Evolutionary conservation across 441 rosid species (phyloP), one percentile per base, ranked within the genome.

Genomic region (Arabidopsis hybrid): DNA sequence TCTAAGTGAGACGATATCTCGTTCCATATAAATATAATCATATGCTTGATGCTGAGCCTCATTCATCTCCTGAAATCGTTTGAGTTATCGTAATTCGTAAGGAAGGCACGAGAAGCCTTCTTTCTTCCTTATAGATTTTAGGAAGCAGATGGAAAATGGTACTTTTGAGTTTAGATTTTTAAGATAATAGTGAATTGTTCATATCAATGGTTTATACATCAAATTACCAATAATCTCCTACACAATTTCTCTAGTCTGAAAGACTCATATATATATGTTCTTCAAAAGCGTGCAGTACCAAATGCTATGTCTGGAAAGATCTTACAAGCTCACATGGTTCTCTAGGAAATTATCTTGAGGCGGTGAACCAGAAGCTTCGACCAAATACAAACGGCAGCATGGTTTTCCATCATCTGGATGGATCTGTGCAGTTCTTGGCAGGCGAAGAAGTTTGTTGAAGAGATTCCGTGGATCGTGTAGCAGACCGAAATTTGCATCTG

Each of bases 361-460:
- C 3, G 93, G 93, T 47, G 87, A 83, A 78, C 95, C 89, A 18
- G 89, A 90, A 75, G 99, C 95, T 83, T 86, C 86, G 66, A 94
- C 97, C 84, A 94, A 84, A 81, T 94, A 90, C 87, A 94, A 80
- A 43, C 97, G 92, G 71, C 92, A 82, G 58, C 97, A 94, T 4
- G 99, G 97, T 67, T 84, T 89, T 79, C 96, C 96, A 78, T 91
- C 87, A 51, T 94, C 95, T 43, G 97, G 98, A 79, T 91, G 79
- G 70, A 85, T 83, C 67, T 90, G 88, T 39, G 78, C 26, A 53
- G 96, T 86, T 71, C 95, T 85, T 47, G 96, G 97, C 80, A 94
- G 79, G 79, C 82, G 81, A 53, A 91, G 91, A 69, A 94, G 95
- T 84, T 83, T 90, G 87, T 81, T 90, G 80, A 94, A 91, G 78